Evolutionary conservation across 2,329 filamentous ascomycete genomes (phyloP), one percentile per base, ranked within the genome.

Genomic region (Arthrobotrys pseudoclavata): DNA sequence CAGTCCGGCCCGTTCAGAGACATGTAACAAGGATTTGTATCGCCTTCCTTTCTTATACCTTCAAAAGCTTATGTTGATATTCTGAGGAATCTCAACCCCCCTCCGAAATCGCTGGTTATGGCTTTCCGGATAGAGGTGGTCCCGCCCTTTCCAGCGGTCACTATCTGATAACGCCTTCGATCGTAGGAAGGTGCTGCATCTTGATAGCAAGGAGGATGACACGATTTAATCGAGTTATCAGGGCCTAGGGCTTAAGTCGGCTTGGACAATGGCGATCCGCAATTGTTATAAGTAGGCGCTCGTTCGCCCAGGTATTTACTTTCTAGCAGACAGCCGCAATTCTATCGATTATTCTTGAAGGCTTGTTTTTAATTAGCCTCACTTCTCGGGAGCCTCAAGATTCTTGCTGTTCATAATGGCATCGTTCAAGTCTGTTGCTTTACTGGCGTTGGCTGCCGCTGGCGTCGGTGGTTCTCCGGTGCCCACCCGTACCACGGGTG

Each of bases 21-120:
- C 48, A 74, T 68, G 42, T 31, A 42, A 24, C 61, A 68, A 57
- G 61, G 61, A 13, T 15, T 37, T 52, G 15, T 61, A 40, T 70
- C 67, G 66, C 72, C 72, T 76, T 76, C 72, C 72, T 70, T 60
- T 76, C 66, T 74, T 7, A 68, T 67, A 50, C 26, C 50, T 13
- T 40, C 40, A 34, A 69, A 76, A 76, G 71, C 64, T 69, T 69
- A 24, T 69, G 55, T 50, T 34, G 47, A 50, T 40, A 55, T 22
- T n/a, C 18, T 64, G 37, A 60, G 24, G 26, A 26, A 64, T 72
- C 22, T 42, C 68, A 71, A 63, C 37, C 1, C 15, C 60, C 29
- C 45, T 66, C 57, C 40, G 55, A 63, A 34, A 52, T 69, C 40
- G 48, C 60, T 18, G 57, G 6, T 29, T 13, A 20, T 57, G 66